Conservation (phyloP, 2,329 filamentous ascomycete genomes). For the Nothophoma quercina region DNA sequence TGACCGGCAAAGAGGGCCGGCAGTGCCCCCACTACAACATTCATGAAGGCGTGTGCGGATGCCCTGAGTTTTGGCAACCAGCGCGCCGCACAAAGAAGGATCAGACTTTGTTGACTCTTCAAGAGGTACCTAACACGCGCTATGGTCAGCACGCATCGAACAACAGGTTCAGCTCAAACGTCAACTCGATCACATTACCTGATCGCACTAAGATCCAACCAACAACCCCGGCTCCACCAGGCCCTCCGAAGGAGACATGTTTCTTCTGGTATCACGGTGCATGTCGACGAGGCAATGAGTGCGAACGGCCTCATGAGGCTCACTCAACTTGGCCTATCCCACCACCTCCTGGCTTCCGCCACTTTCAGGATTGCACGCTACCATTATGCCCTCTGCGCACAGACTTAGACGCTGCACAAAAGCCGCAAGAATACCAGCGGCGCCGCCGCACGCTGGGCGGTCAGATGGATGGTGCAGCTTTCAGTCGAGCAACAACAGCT, state of each 20-base stretch:
- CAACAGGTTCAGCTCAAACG: neutral
- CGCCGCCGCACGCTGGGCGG: neutral
- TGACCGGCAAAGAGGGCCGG: constrained; percentile 2
- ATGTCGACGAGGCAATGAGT: constrained; percentile 20
- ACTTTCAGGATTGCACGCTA: constrained; percentile 25
- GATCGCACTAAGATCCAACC: neutral
- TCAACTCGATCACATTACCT: neutral
- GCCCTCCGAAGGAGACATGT: constrained; percentile 32
- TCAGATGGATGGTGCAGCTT: constrained; percentile 19
- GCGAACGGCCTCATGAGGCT: constrained; percentile 23
- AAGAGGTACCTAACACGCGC: neutral
- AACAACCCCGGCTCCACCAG: constrained; percentile 6
- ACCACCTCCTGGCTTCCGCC: constrained; percentile 26
- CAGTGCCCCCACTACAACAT: constrained; percentile 17
- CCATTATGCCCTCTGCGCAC: constrained; percentile 30
- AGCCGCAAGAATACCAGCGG: neutral
- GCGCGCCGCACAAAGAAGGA: neutral
- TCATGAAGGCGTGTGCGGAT: constrained; percentile 37
- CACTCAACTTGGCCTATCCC: constrained; percentile 33
- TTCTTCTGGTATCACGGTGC: constrained; percentile 40
- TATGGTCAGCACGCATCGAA: neutral
- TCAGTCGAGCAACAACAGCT: constrained; percentile 7
- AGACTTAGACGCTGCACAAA: constrained; percentile 14
- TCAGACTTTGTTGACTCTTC: neutral
- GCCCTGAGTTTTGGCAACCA: constrained; percentile 31